These are phyloP conservation scores for Acanthamoeba lugdunensis DNA, from an alignment of 208 protist genomes.

Conservation along the genomic window DNA sequence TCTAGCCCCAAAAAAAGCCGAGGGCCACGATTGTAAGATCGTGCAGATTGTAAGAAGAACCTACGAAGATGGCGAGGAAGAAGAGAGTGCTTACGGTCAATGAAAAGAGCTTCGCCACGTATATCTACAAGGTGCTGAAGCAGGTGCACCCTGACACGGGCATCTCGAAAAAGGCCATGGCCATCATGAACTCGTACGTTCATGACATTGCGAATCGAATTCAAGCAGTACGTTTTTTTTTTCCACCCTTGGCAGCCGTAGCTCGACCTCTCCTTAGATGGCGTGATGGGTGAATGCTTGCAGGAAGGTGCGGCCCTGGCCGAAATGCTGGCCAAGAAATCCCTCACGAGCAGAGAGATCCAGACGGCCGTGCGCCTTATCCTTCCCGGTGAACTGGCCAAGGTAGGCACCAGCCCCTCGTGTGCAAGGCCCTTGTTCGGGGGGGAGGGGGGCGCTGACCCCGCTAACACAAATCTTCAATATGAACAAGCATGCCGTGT, in stretches of 20 bases:
- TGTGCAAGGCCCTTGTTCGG: no score
- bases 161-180: conserved; percentile 96
- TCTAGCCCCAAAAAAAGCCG: no score
- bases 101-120: conserved; percentile 77
- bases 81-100: not conserved
- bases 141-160: conserved; percentile 96
- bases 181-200: conserved; percentile 96
- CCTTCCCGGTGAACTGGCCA: conserved; percentile 97
- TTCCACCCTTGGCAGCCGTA: no score
- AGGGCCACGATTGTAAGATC: no score
- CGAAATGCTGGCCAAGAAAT: no score
- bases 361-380: conserved; percentile 97
- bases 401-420: conserved; percentile 76
- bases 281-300: no score
- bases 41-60: no score
- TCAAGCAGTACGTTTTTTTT: no score
- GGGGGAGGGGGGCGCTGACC: no score
- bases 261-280: no score
- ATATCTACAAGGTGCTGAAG: conserved; percentile 91
- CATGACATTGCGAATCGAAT: conserved; percentile 84
- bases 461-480: no score
- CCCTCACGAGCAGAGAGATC: conserved; percentile 87
- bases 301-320: no score
- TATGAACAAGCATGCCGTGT: conserved; percentile 93
- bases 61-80: not conserved